Base-by-base conservation (phyloP, 2,329 filamentous ascomycete species). In the Colletotrichum sp. region DNA sequence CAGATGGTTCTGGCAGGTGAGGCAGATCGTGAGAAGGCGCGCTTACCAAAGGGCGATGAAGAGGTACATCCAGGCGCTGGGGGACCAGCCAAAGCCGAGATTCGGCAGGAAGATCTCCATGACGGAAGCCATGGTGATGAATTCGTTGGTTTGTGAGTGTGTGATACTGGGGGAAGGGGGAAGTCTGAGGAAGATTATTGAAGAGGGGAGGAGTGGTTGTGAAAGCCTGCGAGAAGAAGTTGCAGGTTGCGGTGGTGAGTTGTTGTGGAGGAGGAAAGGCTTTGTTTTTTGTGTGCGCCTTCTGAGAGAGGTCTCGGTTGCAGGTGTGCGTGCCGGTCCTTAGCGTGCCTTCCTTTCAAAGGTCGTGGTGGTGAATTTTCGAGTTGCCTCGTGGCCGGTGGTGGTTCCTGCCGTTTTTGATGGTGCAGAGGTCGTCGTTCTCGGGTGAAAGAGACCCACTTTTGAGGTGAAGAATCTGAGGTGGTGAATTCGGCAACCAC, bases 21-120 rank as follows among this genome's bases (percentile, higher is more conserved):
- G 30, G 15, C 28, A 34, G 6, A 52, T 66, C 12, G 36, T n/a
- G 43, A 24, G 60, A 34, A 56, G 73, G 65, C 26, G 52, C 56
- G 81, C 87, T 84, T 86, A 90, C 89, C 88, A 91, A 43, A 90
- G 80, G 55, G 55, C 30, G 61, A 78, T 71, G 61, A 78, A 78
- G 16, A 78, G 69, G 55, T 76, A 76, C 67, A 78, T 66, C 77
- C 77, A 78, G 28, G 67, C 38, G 43, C 26, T 76, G 24, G 77
- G 30, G 28, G 77, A 76, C 77, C 77, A 78, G 21, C 60, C 67
- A 26, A 70, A 74, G 52, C 74, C 55, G 61, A 77, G 43, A 26
- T 76, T 64, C 38, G 75, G 75, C 65, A 72, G 64, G 61, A 77
- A 69, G 64, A 78, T 60, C 55, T 67, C 68, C 70, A 72, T 71